Evolutionary conservation across 1,284 basidiomycete species (phyloP).

Genomic region (Trichosporon faecale): DNA sequence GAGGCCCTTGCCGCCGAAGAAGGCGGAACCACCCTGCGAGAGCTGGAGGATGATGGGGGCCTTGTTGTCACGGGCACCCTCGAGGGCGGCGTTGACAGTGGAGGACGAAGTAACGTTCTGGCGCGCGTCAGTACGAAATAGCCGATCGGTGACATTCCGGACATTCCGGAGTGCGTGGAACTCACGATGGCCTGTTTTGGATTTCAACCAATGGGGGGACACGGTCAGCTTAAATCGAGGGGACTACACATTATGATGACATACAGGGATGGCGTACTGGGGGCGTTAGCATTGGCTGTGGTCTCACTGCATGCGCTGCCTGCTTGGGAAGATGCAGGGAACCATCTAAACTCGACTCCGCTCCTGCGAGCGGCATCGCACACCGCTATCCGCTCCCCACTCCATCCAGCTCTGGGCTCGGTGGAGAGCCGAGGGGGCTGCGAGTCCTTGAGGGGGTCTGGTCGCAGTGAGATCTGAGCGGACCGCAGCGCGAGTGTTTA

Average conservation of each 20-base stretch:
- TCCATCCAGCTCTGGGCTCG: neutral
- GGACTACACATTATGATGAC: conserved; percentile 45
- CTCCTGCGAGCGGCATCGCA: conserved; percentile 4
- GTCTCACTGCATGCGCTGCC: neutral
- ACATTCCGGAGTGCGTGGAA: conserved; percentile 26
- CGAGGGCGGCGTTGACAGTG: conserved; percentile 78
- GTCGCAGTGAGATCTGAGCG: neutral
- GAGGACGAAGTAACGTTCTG: conserved; percentile 82
- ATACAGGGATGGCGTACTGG: conserved; percentile 79
- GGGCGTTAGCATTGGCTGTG: conserved; percentile 18
- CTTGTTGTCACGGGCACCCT: conserved; percentile 89
- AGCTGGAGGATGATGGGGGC: conserved; percentile 97
- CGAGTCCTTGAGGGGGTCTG: neutral
- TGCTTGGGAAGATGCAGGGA: neutral
- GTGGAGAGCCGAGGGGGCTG: neutral
- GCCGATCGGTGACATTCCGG: neutral
- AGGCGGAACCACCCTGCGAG: conserved; percentile 94
- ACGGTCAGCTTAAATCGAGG: conserved; percentile 10
- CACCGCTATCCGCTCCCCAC: neutral
- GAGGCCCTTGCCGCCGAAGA: conserved; percentile 95
- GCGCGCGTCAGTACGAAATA: neutral
- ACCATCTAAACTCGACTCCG: neutral
- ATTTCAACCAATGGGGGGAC: neutral
- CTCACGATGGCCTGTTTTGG: conserved; percentile 63
- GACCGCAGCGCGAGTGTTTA: neutral